Conservation (phyloP, 2,329 filamentous ascomycete genomes). For the Neopestalotiopsis rosae region DNA sequence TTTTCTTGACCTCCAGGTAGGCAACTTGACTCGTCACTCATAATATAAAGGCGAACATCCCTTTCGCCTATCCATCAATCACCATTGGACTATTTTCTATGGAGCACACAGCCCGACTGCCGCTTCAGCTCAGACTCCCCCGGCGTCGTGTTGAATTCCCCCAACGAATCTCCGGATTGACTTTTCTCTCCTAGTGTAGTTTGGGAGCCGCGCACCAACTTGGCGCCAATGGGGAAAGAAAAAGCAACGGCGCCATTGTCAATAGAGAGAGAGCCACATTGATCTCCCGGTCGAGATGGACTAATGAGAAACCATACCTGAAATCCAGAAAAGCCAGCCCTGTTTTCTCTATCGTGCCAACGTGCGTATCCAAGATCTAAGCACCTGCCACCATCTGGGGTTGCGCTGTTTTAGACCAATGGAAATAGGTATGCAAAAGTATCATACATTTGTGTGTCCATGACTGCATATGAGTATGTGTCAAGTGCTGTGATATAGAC, state of each 20-base stretch:
- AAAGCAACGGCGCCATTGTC: background rate
- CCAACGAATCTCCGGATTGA: slow-evolving; percentile 12
- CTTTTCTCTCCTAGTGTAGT: background rate
- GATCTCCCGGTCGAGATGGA: background rate
- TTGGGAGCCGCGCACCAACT: background rate
- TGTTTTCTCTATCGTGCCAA: background rate
- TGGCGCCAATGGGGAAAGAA: background rate
- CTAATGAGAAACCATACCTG: background rate
- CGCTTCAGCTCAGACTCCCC: background rate
- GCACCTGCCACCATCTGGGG: background rate
- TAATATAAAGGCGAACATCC: background rate
- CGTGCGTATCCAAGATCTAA: background rate
- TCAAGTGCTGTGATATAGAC: background rate
- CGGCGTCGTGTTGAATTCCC: background rate
- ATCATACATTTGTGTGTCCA: background rate
- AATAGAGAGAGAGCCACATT: background rate
- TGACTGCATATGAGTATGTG: background rate
- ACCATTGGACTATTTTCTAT: background rate
- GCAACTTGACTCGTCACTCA: background rate
- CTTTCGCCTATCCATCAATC: background rate
- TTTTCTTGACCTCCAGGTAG: background rate
- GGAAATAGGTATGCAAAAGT: background rate
- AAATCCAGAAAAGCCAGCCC: background rate
- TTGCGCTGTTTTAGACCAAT: background rate
- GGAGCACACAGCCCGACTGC: background rate